These are phyloP conservation scores for Eucalyptus caleyi DNA, from an alignment of 345 rosid genomes.

Conservation along the genomic window DNA sequence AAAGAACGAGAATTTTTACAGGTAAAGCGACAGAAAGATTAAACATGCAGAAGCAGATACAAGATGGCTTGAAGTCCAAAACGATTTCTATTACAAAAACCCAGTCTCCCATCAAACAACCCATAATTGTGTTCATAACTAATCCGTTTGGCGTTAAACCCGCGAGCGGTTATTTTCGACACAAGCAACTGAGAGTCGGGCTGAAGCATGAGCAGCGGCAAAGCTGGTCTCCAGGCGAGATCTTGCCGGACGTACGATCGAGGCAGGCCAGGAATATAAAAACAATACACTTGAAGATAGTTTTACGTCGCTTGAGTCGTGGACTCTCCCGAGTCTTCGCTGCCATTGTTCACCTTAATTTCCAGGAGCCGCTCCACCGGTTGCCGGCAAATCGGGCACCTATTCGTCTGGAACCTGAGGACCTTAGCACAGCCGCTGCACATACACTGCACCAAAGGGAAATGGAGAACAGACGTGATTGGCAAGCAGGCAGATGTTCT, in stretches of 20 bases:
- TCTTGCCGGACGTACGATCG: neutral
- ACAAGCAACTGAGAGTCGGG: neutral
- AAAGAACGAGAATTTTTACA: neutral
- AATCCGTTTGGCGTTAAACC: neutral
- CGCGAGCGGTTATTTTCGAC: neutral
- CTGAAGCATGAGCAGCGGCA: neutral
- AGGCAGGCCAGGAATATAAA: neutral
- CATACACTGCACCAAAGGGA: slow-evolving; percentile 29
- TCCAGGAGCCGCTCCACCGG: slow-evolving; percentile 34
- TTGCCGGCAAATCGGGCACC: slow-evolving; percentile 51
- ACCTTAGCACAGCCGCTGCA: slow-evolving; percentile 45
- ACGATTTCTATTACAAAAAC: neutral
- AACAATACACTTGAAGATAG: neutral
- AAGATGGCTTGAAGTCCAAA: neutral
- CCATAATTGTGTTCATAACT: neutral
- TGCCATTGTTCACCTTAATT: slow-evolving; percentile 30
- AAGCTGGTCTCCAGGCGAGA: neutral
- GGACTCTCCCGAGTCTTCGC: slow-evolving; percentile 1
- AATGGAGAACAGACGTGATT: neutral
- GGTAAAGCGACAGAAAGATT: neutral
- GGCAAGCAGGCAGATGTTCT: neutral
- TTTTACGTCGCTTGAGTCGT: neutral
- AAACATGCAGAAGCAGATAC: neutral
- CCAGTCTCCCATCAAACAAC: neutral
- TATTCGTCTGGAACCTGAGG: slow-evolving; percentile 25